Conservation (phyloP, 176 grass and related monocot species). For the Oryza nivara region DNA sequence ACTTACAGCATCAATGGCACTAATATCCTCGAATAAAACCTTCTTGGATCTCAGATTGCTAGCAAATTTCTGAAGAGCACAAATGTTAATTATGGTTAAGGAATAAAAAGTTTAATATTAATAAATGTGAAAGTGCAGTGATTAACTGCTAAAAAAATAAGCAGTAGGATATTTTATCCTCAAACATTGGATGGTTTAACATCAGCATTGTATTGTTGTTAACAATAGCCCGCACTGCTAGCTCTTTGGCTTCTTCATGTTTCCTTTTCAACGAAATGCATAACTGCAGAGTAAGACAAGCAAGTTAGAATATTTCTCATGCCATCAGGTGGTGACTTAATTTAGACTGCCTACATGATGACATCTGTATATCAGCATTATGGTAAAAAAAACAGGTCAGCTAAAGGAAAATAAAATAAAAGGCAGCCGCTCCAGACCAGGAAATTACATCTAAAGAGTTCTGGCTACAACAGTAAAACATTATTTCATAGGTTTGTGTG, state of each 20-base stretch:
- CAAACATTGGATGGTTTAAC: conserved; percentile 89
- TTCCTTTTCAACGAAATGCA: conserved; percentile 85
- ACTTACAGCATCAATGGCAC: conserved; percentile 48
- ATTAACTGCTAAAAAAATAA: conserved; percentile 37
- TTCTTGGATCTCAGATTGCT: conserved; percentile 55
- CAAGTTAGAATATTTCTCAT: conserved; percentile 17
- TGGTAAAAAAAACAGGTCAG: conserved; percentile 25
- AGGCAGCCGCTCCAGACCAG: neutral
- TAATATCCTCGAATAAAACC: conserved; percentile 57
- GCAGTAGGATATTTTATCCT: conserved; percentile 90
- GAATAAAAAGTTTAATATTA: conserved; percentile 49
- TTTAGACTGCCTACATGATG: neutral
- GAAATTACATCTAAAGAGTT: neutral
- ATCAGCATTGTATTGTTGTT: conserved; percentile 90
- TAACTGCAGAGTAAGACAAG: conserved; percentile 63
- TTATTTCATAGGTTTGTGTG: neutral
- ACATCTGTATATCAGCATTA: conserved; percentile 8
- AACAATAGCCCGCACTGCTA: conserved; percentile 79
- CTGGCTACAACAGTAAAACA: neutral
- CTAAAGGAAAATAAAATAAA: neutral
- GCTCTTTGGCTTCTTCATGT: conserved; percentile 86
- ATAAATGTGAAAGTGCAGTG: conserved; percentile 26
- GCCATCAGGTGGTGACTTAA: neutral
- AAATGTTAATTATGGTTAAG: conserved; percentile 68
- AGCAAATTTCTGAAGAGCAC: conserved; percentile 76